phyloP scores from a whole-genome alignment of 371 early-diverging fungal species.

The Dichotomocladium elegans region DNA sequence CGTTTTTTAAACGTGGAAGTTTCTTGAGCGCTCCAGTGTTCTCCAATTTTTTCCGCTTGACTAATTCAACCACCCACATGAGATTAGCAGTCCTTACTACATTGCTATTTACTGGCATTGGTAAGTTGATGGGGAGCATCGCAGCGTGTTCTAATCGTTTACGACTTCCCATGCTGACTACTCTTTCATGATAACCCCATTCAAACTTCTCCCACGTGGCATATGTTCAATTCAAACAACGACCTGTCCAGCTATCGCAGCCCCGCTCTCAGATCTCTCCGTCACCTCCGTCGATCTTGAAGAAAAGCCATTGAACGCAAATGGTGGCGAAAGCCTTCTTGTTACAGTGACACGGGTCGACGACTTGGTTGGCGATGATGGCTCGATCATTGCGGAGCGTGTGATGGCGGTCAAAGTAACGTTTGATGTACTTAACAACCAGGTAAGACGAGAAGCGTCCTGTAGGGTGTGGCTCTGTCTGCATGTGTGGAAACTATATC shows the following conservation, averaged over 20 bases:
- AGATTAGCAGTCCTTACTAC: too few relatives aligned
- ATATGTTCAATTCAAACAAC: neutral
- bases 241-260: slow-evolving; percentile 19
- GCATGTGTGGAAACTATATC: too few relatives aligned
- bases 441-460: slow-evolving; percentile 24
- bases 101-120: too few relatives aligned
- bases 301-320: slow-evolving; percentile 19
- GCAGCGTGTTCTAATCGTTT: too few relatives aligned
- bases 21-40: too few relatives aligned
- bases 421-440: slow-evolving; percentile 63
- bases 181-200: too few relatives aligned
- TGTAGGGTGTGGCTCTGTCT: neutral
- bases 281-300: slow-evolving; percentile 41
- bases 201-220: slow-evolving; percentile 4
- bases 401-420: slow-evolving; percentile 62
- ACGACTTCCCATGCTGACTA: too few relatives aligned
- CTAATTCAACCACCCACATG: too few relatives aligned
- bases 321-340: slow-evolving; percentile 40
- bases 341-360: slow-evolving; percentile 69
- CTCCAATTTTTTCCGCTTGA: too few relatives aligned
- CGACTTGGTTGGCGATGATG: slow-evolving; percentile 65
- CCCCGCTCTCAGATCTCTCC: slow-evolving; percentile 43
- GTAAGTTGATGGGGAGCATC: too few relatives aligned
- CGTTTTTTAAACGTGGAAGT: too few relatives aligned
- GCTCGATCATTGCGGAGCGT: slow-evolving; percentile 61